These are phyloP conservation scores for Plasmodium adleri DNA, from an alignment of 169 alveolate species.

Conservation along the genomic window DNA sequence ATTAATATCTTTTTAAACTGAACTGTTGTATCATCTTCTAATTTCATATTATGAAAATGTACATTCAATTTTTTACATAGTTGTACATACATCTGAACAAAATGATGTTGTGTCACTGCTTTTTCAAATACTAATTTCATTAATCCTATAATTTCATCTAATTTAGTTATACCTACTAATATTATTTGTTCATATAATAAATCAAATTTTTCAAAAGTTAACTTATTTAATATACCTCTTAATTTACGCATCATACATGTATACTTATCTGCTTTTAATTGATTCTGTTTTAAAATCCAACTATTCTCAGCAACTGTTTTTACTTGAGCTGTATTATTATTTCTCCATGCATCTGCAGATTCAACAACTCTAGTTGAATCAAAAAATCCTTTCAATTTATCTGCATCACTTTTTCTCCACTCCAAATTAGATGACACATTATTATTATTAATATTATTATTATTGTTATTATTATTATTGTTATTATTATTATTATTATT, in stretches of 20 bases:
- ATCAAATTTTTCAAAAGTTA: slow-evolving; percentile 86
- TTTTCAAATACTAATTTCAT: slow-evolving; percentile 86
- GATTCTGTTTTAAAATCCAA: slow-evolving; percentile 83
- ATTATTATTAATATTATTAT: slow-evolving; percentile 6
- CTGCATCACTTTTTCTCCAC: slow-evolving; percentile 67
- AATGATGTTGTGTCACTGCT: slow-evolving; percentile 91
- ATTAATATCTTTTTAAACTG: slow-evolving; percentile 84
- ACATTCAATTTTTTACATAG: slow-evolving; percentile 86
- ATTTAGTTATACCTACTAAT: slow-evolving; percentile 80
- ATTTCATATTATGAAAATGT: slow-evolving; percentile 81
- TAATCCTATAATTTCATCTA: slow-evolving; percentile 81
- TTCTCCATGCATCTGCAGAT: slow-evolving; percentile 71
- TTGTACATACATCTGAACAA: slow-evolving; percentile 90
- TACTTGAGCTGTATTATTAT: slow-evolving; percentile 34
- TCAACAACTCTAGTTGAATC: slow-evolving; percentile 68
- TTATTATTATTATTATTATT: neutral
- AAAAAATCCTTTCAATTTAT: slow-evolving; percentile 71
- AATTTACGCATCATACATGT: slow-evolving; percentile 80
- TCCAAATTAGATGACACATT: slow-evolving; percentile 6
- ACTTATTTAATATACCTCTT: slow-evolving; percentile 85
- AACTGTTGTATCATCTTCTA: slow-evolving; percentile 34
- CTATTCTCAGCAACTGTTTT: slow-evolving; percentile 77
- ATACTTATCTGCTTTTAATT: slow-evolving; percentile 81
- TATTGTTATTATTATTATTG: neutral
- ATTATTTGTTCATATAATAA: slow-evolving; percentile 82